Percentiles rank a stretch among this genome's conserved stretches.
Conservation (phyloP, 2,329 filamentous ascomycete genomes). For the Thielaviopsis cerberus region DNA sequence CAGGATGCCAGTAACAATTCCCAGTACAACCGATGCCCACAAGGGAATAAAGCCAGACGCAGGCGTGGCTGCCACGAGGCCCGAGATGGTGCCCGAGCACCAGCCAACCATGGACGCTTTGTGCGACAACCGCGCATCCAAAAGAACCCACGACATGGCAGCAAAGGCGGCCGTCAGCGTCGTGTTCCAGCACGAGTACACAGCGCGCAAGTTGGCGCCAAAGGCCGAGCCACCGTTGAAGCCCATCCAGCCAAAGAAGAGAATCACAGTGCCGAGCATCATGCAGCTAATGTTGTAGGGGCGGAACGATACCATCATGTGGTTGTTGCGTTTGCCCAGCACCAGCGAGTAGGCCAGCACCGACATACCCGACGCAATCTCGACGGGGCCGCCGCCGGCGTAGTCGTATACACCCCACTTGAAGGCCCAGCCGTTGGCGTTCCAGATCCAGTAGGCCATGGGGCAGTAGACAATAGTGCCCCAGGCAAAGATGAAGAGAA, state of each 20-base stretch:
- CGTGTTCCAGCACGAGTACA: slow-evolving; percentile 96
- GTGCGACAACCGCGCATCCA: slow-evolving; percentile 82
- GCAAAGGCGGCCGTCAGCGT: slow-evolving; percentile 86
- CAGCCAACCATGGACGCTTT: slow-evolving; percentile 77
- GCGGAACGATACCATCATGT: slow-evolving; percentile 99
- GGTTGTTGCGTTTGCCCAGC: slow-evolving; percentile 87
- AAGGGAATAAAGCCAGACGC: slow-evolving; percentile 50
- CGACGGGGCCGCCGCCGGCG: slow-evolving; percentile 88
- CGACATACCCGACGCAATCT: slow-evolving; percentile 84
- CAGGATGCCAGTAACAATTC: slow-evolving; percentile 43
- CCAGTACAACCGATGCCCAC: slow-evolving; percentile 49
- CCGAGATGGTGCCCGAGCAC: slow-evolving; percentile 54
- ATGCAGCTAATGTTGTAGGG: slow-evolving; percentile 97
- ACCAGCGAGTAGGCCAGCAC: slow-evolving; percentile 92
- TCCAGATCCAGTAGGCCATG: slow-evolving; percentile 92
- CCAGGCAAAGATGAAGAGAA: slow-evolving; percentile 95
- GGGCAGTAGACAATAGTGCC: slow-evolving; percentile 95
- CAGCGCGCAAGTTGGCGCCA: slow-evolving; percentile 80
- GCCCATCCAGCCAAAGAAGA: slow-evolving; percentile 97
- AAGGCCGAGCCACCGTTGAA: slow-evolving; percentile 97
- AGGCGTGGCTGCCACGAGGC: slow-evolving; percentile 51
- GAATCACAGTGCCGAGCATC: slow-evolving; percentile 80
- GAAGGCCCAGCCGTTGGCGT: slow-evolving; percentile 80
- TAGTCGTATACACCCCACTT: slow-evolving; percentile 88
- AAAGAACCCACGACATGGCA: slow-evolving; percentile 80